These are phyloP conservation scores for Kregervanrija delftensis DNA, from an alignment of 805 yeast species.

Conservation along the genomic window DNA sequence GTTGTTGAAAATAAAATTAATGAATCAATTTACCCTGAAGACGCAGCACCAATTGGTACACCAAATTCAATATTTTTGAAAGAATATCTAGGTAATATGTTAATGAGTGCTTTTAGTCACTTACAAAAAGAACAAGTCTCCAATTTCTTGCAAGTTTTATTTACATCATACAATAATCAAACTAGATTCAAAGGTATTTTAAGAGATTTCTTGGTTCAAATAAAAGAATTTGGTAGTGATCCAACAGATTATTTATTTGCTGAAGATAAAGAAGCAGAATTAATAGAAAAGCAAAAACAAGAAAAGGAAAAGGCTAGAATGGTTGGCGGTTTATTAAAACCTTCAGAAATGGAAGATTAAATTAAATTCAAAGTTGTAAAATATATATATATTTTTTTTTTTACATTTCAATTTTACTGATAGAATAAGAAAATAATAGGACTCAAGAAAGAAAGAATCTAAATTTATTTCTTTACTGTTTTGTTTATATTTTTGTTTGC, in stretches of 20 bases:
- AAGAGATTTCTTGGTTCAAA: conserved; percentile 94
- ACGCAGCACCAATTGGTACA: conserved; percentile 80
- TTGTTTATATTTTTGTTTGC: neutral
- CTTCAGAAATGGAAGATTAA: conserved; percentile 83
- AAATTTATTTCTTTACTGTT: no score
- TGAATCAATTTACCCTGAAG: conserved; percentile 73
- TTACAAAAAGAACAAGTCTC: conserved; percentile 76
- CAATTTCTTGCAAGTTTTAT: conserved; percentile 72
- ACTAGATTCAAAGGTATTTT: conserved; percentile 73
- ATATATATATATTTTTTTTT: neutral
- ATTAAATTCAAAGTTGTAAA: neutral
- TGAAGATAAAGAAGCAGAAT: conserved; percentile 81
- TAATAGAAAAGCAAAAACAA: conserved; percentile 55
- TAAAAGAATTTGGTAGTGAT: conserved; percentile 93
- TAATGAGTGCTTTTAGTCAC: conserved; percentile 88
- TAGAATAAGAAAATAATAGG: no score
- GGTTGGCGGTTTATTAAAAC: conserved; percentile 92
- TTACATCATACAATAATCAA: conserved; percentile 66
- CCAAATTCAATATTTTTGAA: conserved; percentile 71
- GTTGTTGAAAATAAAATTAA: conserved; percentile 71
- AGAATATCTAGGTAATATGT: conserved; percentile 74
- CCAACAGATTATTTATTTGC: conserved; percentile 91
- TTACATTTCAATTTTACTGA: neutral
- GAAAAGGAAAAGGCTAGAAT: conserved; percentile 78
- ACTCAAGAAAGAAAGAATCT: no score